phyloP scores from a whole-genome alignment of 352 stramenopile species.

The Globisporangium iwayamae region DNA sequence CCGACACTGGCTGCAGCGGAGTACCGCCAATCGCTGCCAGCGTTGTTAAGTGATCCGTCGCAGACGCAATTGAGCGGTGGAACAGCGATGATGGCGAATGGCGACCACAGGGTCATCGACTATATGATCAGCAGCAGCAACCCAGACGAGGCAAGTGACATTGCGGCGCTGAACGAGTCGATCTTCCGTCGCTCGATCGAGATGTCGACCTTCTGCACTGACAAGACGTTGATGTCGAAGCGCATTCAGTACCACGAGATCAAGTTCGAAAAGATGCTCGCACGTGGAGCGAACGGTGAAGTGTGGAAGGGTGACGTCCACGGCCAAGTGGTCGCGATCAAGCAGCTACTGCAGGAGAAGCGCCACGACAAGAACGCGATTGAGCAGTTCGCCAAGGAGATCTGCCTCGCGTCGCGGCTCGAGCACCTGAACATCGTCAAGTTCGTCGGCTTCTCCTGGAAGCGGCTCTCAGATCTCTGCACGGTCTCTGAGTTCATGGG shows the following conservation, averaged over 20 bases:
- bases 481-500: conserved; percentile 34
- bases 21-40: conserved; percentile 3
- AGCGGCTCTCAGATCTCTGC: conserved; percentile 26
- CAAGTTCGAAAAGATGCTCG: conserved; percentile 17
- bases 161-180: conserved; percentile 17
- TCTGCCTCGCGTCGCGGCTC: conserved; percentile 25
- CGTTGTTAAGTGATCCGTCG: conserved; percentile 1
- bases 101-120: not conserved
- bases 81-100: not conserved
- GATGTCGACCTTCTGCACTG: conserved; percentile 13
- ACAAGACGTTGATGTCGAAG: conserved; percentile 21
- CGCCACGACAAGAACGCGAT: conserved; percentile 19
- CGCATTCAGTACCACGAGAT: conserved; percentile 20
- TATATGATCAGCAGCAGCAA: not conserved
- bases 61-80: not conserved
- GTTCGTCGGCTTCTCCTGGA: conserved; percentile 35
- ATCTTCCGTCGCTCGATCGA: conserved; percentile 16
- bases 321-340: conserved; percentile 27
- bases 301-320: conserved; percentile 26
- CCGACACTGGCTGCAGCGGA: conserved; percentile 4
- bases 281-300: conserved; percentile 26
- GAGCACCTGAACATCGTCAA: conserved; percentile 16
- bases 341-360: conserved; percentile 27
- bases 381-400: conserved; percentile 30
- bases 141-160: conserved; percentile 3